Percentiles rank a stretch among this genome's conserved stretches.
Evolutionary conservation across 2,329 filamentous ascomycete species (phyloP).

Genomic region (Claviceps cyperi): DNA sequence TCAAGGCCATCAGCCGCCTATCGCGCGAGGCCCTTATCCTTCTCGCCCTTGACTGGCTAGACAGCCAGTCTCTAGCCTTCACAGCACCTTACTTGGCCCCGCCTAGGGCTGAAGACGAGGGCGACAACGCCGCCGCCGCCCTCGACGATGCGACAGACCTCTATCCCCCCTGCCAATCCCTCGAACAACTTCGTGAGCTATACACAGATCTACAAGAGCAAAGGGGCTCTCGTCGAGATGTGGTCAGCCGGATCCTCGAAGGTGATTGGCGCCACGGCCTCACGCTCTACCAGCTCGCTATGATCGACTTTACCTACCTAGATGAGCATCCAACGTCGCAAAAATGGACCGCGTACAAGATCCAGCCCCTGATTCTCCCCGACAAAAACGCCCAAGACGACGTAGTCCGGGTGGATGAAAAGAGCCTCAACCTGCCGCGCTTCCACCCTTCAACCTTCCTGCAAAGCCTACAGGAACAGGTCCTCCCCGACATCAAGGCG

Average conservation of each 20-base stretch:
- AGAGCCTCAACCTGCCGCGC: slow-evolving; percentile 43
- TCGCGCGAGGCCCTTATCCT: slow-evolving; percentile 58
- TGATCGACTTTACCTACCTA: slow-evolving; percentile 52
- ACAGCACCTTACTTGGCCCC: slow-evolving; percentile 19
- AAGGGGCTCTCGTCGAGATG: slow-evolving; percentile 48
- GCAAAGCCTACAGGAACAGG: slow-evolving; percentile 56
- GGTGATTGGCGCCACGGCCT: slow-evolving; percentile 56
- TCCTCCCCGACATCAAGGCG: slow-evolving; percentile 66
- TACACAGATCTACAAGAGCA: slow-evolving; percentile 46
- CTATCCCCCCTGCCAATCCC: slow-evolving; percentile 51
- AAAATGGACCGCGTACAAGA: slow-evolving; percentile 49
- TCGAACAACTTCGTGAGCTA: slow-evolving; percentile 50
- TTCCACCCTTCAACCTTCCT: slow-evolving; percentile 74
- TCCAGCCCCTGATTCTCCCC: slow-evolving; percentile 35
- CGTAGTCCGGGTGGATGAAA: slow-evolving; percentile 26
- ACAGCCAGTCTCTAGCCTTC: slow-evolving; percentile 48
- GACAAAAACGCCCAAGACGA: slow-evolving; percentile 22
- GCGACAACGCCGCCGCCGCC: slow-evolving; percentile 21
- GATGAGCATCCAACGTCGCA: slow-evolving; percentile 50
- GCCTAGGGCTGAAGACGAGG: slow-evolving; percentile 19
- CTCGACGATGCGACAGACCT: slow-evolving; percentile 49
- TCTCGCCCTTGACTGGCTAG: slow-evolving; percentile 65
- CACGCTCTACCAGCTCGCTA: slow-evolving; percentile 51
- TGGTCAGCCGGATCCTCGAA: slow-evolving; percentile 48
- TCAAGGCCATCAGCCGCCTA: slow-evolving; percentile 53